Conservation (phyloP, 345 rosid species). For the Heritiera littoralis region DNA sequence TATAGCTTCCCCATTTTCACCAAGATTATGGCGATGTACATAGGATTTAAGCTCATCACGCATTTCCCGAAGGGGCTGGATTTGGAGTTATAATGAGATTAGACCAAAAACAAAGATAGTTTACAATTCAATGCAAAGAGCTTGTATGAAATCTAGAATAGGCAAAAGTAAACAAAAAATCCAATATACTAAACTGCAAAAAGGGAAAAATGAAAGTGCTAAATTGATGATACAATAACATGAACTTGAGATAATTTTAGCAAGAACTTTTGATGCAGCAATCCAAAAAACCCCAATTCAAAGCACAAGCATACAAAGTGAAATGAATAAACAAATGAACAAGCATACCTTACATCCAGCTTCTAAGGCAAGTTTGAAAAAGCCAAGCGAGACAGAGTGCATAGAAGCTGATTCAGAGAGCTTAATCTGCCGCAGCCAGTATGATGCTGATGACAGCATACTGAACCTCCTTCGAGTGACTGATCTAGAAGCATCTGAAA, state of each 20-base stretch:
- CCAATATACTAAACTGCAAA: background rate
- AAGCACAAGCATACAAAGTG: background rate
- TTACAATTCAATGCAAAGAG: background rate
- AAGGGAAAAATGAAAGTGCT: background rate
- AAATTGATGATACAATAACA: background rate
- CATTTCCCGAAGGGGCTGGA: constrained; percentile 69
- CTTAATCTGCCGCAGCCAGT: constrained; percentile 80
- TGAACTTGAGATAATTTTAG: background rate
- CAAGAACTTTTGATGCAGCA: background rate
- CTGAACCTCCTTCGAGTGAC: constrained; percentile 49
- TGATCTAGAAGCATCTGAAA: constrained; percentile 53
- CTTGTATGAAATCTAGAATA: background rate
- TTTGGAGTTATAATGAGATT: background rate
- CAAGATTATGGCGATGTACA: constrained; percentile 52
- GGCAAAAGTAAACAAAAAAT: background rate
- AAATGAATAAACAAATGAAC: background rate
- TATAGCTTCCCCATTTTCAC: constrained; percentile 50
- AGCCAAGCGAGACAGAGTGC: constrained; percentile 79
- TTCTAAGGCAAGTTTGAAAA: constrained; percentile 82
- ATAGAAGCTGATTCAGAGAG: constrained; percentile 70
- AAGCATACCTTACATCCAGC: constrained; percentile 78
- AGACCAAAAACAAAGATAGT: background rate
- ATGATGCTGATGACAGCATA: constrained; percentile 53
- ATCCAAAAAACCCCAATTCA: background rate
- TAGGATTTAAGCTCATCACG: constrained; percentile 75